A percentile compares a stretch with the other conserved stretches of the same genome.
phyloP scores from a whole-genome alignment of 1,284 basidiomycete genomes.

The Boletus calvinii region DNA sequence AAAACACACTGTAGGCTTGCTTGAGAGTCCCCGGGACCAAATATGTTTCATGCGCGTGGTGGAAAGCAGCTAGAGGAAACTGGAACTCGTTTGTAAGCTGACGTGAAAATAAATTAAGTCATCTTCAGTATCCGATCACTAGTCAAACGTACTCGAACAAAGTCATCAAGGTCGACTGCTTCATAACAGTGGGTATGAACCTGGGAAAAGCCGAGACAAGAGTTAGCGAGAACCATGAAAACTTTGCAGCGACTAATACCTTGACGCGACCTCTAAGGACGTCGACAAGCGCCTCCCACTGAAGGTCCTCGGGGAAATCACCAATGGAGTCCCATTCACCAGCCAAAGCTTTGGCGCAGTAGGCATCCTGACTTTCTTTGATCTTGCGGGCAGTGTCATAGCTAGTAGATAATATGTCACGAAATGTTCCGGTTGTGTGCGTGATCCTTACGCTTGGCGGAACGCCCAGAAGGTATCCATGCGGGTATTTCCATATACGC shows the following conservation, averaged over 20 bases:
- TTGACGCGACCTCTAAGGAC: conserved; percentile 80
- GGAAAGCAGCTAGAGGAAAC: conserved; percentile 74
- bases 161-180: conserved; percentile 75
- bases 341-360: conserved; percentile 56
- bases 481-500: conserved; percentile 33
- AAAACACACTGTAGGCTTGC: conserved; percentile 57
- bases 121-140: conserved; percentile 4
- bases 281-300: conserved; percentile 87
- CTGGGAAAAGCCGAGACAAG: conserved; percentile 34
- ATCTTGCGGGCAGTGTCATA: conserved; percentile 77
- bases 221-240: neutral
- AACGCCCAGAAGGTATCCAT: conserved; percentile 63
- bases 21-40: conserved; percentile 75
- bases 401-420: conserved; percentile 14
- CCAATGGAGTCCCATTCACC: conserved; percentile 62
- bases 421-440: neutral
- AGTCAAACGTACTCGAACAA: conserved; percentile 57
- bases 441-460: conserved; percentile 40
- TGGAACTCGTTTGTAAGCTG: conserved; percentile 80
- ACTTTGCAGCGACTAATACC: conserved; percentile 33
- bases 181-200: conserved; percentile 82
- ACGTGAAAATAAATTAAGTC: conserved; percentile 7
- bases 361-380: conserved; percentile 73
- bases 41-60: conserved; percentile 81
- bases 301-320: conserved; percentile 73